A percentile compares a stretch with the other conserved stretches of the same genome.
Conservation (phyloP, 768 basidiomycete genomes). For the Mrakia gelida region DNA sequence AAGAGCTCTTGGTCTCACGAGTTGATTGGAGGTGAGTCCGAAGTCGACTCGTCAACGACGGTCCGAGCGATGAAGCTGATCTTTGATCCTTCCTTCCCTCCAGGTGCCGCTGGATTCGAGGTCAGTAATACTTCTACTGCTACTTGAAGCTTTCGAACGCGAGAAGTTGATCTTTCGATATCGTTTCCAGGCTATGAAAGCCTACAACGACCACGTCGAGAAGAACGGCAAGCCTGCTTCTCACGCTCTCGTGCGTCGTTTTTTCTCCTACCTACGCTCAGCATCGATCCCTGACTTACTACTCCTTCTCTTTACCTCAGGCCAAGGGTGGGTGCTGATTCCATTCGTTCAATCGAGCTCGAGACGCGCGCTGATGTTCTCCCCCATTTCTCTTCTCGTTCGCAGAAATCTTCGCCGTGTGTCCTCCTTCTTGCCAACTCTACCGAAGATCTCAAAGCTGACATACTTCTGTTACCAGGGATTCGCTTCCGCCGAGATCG, state of each 20-base stretch:
- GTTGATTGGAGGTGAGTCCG: background rate
- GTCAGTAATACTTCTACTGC: too few species aligned
- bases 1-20: background rate
- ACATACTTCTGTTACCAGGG: background rate
- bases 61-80: too few species aligned
- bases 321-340: background rate
- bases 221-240: background rate
- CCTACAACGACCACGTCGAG: background rate
- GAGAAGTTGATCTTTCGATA: too few species aligned
- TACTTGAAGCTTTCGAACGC: too few species aligned
- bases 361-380: background rate
- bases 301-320: background rate
- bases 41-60: background rate
- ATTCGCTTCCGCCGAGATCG: background rate
- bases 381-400: background rate
- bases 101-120: background rate
- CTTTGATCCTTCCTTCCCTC: too few species aligned
- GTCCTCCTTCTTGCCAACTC: background rate
- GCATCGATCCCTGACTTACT: background rate
- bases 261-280: too few species aligned
- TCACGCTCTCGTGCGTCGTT: background rate
- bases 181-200: background rate
- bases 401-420: background rate
- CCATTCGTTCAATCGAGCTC: background rate
- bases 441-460: background rate